Base-by-base conservation (phyloP, 371 early-diverging fungal species). In the Actinomortierella ambigua region DNA sequence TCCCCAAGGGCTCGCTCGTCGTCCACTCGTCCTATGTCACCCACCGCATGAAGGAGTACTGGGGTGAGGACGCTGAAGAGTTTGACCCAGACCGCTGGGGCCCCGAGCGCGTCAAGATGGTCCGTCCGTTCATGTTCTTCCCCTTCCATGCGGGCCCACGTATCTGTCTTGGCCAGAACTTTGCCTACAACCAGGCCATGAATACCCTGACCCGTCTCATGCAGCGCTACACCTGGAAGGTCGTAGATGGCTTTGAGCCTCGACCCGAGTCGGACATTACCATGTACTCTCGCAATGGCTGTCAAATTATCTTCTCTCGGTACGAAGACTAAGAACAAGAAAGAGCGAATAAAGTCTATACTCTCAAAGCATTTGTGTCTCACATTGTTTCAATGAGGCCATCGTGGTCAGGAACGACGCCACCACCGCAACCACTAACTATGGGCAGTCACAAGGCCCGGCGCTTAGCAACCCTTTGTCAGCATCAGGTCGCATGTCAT, bases 51-150 rank as follows among this genome's bases (percentile, higher is more conserved):
- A 76, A 61, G 54, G 68, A 76, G 13, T 75, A 79, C 56, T 90
- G 89, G 90, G 90, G 90, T 2, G 81, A 81, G 15, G 87, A 90
- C 63, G 85, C 80, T 2, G 77, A 85, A 52, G 79, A 78, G 34
- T 90, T 88, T 61, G 76, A 80, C 9, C 90, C 90, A 14, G 81
- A 78, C 14, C 79, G 90, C 24, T 90, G 90, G 89, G 68, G 67
- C 0, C 64, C 68, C 7, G 75, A 67, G 49, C 61, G 68, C 9
- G 67, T 73, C 68, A 73, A 73, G 68, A 6, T 48, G 9, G 61
- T 67, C 3, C 49, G 75, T 9, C 75, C 75, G 1, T 73, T 67
- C 63, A 73, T 67, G 68, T 73, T 67, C 61, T 67, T 67, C 67
- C 68, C 75, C 44, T 73, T 73, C 75, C 67, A 73, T 53, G 75